A percentile compares a stretch with the other conserved stretches of the same genome.
These are phyloP conservation scores for Phaseolus lunatus DNA, from an alignment of 306 rosid species.

Conservation along the genomic window DNA sequence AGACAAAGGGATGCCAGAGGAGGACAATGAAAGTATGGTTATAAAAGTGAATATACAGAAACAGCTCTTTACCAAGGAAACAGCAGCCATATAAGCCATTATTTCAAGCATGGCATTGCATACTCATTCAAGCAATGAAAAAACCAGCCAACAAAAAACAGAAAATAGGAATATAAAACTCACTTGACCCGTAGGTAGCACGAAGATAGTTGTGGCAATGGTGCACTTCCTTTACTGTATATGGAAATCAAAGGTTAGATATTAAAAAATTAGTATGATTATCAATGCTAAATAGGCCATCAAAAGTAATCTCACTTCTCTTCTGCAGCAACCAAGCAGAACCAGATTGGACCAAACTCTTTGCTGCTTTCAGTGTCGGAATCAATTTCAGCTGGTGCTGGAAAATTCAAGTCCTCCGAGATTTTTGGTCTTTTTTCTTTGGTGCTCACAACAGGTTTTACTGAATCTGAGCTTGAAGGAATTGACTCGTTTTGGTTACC, in stretches of 20 bases:
- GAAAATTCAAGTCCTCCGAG: conserved; percentile 47
- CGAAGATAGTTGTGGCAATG: conserved; percentile 65
- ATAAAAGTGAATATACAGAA: not conserved
- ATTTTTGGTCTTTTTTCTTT: conserved; percentile 38
- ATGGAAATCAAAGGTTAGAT: conserved; percentile 38
- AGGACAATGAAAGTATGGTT: not conserved
- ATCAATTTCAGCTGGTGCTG: conserved; percentile 43
- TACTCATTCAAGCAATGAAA: conserved; percentile 15
- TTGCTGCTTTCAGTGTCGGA: conserved; percentile 30
- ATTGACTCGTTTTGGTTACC: conserved; percentile 28
- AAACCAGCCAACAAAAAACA: not conserved
- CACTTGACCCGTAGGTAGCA: conserved; percentile 65
- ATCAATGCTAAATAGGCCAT: conserved; percentile 14
- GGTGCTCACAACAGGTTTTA: conserved; percentile 9
- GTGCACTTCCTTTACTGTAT: conserved; percentile 55
- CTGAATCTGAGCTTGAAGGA: conserved; percentile 38
- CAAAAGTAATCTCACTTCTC: conserved; percentile 54
- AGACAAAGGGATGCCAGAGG: not conserved
- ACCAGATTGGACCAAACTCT: conserved; percentile 55
- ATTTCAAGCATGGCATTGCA: conserved; percentile 16
- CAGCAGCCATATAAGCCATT: conserved; percentile 21
- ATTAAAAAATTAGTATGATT: conserved; percentile 15
- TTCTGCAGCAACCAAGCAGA: conserved; percentile 67
- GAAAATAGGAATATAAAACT: conserved; percentile 44
- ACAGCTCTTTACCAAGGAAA: not conserved